A percentile compares a stretch with the other conserved stretches of the same genome.
phyloP scores from a whole-genome alignment of 805 yeast genomes.

The Kuraishia piskuri region DNA sequence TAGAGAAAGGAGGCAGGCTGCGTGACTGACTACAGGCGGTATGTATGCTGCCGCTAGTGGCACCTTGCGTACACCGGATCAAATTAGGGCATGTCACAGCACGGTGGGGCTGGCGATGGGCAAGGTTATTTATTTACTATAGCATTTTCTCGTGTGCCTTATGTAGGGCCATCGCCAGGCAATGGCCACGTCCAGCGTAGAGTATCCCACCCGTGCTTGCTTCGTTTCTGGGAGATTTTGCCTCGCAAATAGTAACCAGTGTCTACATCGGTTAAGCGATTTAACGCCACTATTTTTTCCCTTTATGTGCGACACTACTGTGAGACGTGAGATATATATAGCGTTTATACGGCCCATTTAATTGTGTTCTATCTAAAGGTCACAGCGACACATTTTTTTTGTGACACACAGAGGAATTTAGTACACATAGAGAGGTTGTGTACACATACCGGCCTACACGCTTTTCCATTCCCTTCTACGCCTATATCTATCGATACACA shows the following conservation, averaged over 20 bases:
- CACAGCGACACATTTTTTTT: too few relatives aligned
- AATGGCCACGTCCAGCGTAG: too few relatives aligned
- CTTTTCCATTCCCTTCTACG: background rate
- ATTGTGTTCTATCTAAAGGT: too few relatives aligned
- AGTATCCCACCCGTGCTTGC: background rate
- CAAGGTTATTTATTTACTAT: too few relatives aligned
- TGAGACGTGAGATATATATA: background rate
- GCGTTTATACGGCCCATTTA: background rate
- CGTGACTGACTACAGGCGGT: background rate
- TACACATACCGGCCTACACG: background rate
- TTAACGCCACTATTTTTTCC: background rate
- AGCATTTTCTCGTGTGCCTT: too few relatives aligned
- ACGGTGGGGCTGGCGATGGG: background rate
- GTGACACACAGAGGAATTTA: background rate
- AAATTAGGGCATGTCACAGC: background rate
- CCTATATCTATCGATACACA: background rate
- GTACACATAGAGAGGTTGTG: too few relatives aligned
- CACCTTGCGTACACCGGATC: background rate
- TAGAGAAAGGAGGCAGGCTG: background rate
- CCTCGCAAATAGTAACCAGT: conserved; percentile 5
- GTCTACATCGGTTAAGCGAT: conserved; percentile 4
- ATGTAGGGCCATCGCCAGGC: too few relatives aligned
- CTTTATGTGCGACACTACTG: background rate
- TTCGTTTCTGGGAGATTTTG: background rate
- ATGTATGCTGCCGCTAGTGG: background rate